A percentile compares a stretch with the other conserved stretches of the same genome.
Evolutionary conservation across 2,329 filamentous ascomycete species (phyloP).

Genomic region (Phaeomoniella chlamydospora): DNA sequence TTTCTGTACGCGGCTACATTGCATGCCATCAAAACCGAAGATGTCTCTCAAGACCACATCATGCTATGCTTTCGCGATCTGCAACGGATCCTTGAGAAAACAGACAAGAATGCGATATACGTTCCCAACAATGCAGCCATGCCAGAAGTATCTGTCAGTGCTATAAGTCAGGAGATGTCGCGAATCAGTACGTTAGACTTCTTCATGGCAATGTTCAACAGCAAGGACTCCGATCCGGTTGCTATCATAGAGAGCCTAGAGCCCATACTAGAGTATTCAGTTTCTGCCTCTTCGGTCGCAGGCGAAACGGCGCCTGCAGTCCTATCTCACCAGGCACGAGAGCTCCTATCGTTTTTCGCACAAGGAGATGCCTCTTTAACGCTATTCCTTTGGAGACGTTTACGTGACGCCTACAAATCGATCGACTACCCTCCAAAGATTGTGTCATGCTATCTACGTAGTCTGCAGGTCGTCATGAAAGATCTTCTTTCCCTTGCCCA

Average conservation of each 20-base stretch:
- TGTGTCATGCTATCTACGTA: conserved; percentile 72
- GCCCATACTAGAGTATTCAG: conserved; percentile 60
- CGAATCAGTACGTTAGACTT: conserved; percentile 94
- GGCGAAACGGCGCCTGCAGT: conserved; percentile 4
- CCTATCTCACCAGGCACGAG: conserved; percentile 38
- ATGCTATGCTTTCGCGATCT: conserved; percentile 50
- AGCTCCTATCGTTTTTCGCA: conserved; percentile 75
- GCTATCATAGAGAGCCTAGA: conserved; percentile 83
- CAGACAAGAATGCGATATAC: conserved; percentile 35
- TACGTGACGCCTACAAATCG: conserved; percentile 75
- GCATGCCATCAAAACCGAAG: conserved; percentile 41
- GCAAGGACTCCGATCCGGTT: conserved; percentile 66
- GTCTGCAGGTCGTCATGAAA: conserved; percentile 66
- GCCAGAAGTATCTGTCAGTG: conserved; percentile 68
- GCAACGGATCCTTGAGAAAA: conserved; percentile 34
- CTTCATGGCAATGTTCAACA: conserved; percentile 77
- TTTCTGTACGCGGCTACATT: conserved; percentile 55
- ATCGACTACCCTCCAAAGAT: conserved; percentile 82
- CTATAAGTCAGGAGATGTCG: conserved; percentile 79
- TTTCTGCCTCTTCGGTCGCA: neutral
- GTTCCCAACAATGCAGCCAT: conserved; percentile 79
- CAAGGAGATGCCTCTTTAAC: conserved; percentile 70
- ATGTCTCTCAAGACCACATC: conserved; percentile 43
- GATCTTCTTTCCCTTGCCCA: conserved; percentile 51
- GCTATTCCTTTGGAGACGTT: conserved; percentile 75